Percentiles rank a stretch among this genome's conserved stretches.
Evolutionary conservation across 2,329 filamentous ascomycete species (phyloP).

Genomic region (Diaporthe sp.): DNA sequence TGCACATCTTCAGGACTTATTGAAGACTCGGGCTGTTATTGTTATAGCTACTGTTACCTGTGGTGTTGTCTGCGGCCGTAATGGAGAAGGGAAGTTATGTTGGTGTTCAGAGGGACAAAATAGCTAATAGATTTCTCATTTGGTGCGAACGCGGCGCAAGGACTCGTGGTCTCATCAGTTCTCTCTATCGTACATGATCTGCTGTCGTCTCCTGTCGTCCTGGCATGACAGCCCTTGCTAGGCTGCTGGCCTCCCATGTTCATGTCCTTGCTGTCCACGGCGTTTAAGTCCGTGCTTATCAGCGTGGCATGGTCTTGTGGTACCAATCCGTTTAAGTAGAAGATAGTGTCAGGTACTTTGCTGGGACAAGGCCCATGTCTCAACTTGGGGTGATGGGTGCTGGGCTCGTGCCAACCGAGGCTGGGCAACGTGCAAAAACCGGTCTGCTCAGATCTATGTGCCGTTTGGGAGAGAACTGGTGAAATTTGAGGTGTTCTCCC

Average conservation of each 20-base stretch:
- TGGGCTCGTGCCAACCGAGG: not conserved
- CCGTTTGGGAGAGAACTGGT: not conserved
- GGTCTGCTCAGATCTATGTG: not conserved
- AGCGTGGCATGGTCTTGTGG: not conserved
- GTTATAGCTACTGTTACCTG: not conserved
- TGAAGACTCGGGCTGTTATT: not conserved
- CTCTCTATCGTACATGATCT: too few species aligned
- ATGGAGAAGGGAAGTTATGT: not conserved
- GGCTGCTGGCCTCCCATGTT: not conserved
- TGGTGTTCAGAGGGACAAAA: conserved; percentile 19
- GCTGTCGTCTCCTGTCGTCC: not conserved
- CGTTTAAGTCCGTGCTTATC: not conserved
- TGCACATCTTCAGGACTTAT: not conserved
- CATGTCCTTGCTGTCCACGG: not conserved
- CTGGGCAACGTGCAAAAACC: not conserved
- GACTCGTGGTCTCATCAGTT: not conserved
- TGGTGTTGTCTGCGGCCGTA: not conserved
- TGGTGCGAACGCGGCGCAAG: not conserved
- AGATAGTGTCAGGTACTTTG: too few species aligned
- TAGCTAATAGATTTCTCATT: conserved; percentile 34
- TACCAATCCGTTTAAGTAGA: not conserved
- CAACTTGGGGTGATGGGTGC: not conserved
- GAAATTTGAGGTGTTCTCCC: not conserved
- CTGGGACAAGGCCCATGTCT: not conserved
- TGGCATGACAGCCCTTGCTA: not conserved